These are phyloP conservation scores for Dovyalis caffra DNA, from an alignment of 345 rosid species.

Conservation along the genomic window DNA sequence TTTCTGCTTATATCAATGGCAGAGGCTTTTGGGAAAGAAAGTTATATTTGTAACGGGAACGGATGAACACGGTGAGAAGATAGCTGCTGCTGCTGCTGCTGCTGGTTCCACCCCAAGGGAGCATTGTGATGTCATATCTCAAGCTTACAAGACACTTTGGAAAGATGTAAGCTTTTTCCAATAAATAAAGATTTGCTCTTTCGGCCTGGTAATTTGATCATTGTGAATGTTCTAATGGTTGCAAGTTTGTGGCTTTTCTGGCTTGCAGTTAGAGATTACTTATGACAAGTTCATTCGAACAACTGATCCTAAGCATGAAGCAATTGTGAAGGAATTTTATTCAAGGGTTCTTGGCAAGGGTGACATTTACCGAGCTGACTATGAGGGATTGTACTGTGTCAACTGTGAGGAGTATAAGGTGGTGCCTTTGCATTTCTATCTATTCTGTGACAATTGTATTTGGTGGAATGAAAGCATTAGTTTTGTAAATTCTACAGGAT, in stretches of 20 bases:
- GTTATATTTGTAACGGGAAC: constrained; percentile 89
- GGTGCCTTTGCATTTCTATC: constrained; percentile 3
- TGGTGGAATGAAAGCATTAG: background rate
- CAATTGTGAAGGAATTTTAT: constrained; percentile 81
- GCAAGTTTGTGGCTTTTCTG: constrained; percentile 1
- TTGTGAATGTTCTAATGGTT: constrained; percentile 5
- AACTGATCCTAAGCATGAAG: constrained; percentile 87
- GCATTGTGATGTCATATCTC: constrained; percentile 84
- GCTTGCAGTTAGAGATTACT: constrained; percentile 64
- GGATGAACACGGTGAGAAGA: constrained; percentile 96
- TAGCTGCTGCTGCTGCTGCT: constrained; percentile 74
- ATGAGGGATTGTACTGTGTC: constrained; percentile 89
- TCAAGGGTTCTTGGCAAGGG: constrained; percentile 76
- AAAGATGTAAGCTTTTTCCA: constrained; percentile 47
- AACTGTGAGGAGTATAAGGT: constrained; percentile 99
- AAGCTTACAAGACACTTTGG: constrained; percentile 73
- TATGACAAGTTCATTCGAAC: constrained; percentile 89
- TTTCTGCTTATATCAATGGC: constrained; percentile 30
- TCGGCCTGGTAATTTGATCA: background rate
- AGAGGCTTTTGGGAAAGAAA: constrained; percentile 83
- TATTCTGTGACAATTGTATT: background rate
- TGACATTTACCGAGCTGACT: constrained; percentile 86
- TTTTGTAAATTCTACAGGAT: constrained; percentile 54
- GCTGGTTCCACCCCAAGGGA: constrained; percentile 65
- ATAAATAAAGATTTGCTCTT: background rate